Evolutionary conservation across 768 basidiomycete species (phyloP).

Genomic region (Collybiopsis luxurians): DNA sequence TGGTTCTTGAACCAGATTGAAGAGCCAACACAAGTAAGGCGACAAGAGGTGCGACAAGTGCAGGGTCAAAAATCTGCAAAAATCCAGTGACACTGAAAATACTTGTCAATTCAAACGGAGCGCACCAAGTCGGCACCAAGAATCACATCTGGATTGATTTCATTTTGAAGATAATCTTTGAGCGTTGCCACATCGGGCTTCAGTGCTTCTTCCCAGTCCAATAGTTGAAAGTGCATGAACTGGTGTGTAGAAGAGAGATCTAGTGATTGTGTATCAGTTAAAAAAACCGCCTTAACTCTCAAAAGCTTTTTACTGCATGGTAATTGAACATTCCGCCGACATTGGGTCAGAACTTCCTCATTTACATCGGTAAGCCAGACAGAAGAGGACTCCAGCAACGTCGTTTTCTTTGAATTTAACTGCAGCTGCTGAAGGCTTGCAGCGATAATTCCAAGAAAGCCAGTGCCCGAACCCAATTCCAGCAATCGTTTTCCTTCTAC

Average conservation of each 20-base stretch:
- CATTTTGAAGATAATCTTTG: conserved; percentile 34
- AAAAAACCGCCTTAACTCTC: background rate
- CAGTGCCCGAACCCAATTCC: conserved; percentile 74
- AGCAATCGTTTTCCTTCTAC: conserved; percentile 43
- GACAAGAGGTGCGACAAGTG: conserved; percentile 55
- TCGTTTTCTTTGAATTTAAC: background rate
- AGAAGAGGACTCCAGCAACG: conserved; percentile 8
- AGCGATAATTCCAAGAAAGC: conserved; percentile 68
- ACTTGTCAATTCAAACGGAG: background rate
- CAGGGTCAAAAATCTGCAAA: conserved; percentile 65
- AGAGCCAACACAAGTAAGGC: conserved; percentile 46
- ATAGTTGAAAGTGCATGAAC: conserved; percentile 36
- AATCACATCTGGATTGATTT: conserved; percentile 52
- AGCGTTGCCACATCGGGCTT: conserved; percentile 23
- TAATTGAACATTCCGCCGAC: conserved; percentile 56
- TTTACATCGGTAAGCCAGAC: conserved; percentile 66
- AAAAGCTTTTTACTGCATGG: conserved; percentile 52
- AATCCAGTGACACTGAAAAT: background rate
- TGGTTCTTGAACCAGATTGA: conserved; percentile 14
- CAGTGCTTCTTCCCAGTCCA: conserved; percentile 71
- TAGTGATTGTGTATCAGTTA: conserved; percentile 19
- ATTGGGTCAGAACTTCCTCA: conserved; percentile 58
- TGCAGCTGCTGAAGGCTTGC: conserved; percentile 53
- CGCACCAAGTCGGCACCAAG: conserved; percentile 70
- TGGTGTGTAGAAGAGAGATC: conserved; percentile 55